Base-by-base conservation (phyloP, 2,329 filamentous ascomycete genomes). In the Cryphonectria japonica region DNA sequence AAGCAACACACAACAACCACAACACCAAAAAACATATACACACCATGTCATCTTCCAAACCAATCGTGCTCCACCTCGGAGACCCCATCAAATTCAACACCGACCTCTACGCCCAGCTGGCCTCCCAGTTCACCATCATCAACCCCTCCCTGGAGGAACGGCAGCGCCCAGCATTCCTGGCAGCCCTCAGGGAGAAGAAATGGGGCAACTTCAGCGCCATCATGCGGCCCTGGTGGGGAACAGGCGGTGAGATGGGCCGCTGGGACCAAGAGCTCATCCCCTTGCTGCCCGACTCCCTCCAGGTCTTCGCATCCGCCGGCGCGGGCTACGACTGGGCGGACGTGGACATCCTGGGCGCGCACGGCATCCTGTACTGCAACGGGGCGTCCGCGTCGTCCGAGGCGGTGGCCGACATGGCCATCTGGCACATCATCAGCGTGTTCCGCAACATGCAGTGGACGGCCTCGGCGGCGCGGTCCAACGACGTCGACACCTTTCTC, bases 321-420 rank as follows among this genome's bases (percentile, higher is more conserved):
- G 89, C 89, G 5, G 84, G 90, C 26, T 91, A 88, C 76, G 89
- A 92, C 78, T 91, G 89, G 89, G 87, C 86, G 6, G 85, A 91
- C 78, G 86, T 87, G 3, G 82, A 76, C 29, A 63, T 75, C 7
- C 69, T 78, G 64, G 76, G 75, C 3, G 73, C 74, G 34, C 69
- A 73, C 63, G 80, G 85, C 11, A 83, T 88, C 60, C 77, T 87
- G n/a, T 91, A 91, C 78, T 91, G 88, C 80, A 91, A 91, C 76
- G 84, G 86, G 9, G 88, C 88, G 2, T 82, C 85, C 1, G 88
- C 88, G 0, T 89, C 86, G 57, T 87, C 87, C 0, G 88, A 91
- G 75, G 86, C 88, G 11, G 89, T 91, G 1, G 87, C 88, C 32
- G 88, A 91, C 74, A 85, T 87, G 68, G 87, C 87, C 0, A 81